Evolutionary conservation across 257 asterid species (phyloP).

Genomic region (Cinchona pubescens): DNA sequence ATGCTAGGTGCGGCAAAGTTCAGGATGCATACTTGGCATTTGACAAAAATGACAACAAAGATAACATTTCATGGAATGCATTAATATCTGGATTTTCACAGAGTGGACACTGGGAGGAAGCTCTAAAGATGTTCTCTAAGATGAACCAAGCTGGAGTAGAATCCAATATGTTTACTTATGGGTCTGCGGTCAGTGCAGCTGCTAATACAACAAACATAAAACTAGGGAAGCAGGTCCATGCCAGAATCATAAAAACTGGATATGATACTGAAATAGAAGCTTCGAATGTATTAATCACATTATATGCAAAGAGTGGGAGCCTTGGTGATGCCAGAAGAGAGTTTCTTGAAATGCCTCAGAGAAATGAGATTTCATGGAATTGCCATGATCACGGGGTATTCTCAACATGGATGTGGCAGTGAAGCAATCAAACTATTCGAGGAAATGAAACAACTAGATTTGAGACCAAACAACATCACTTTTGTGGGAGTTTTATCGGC

Average conservation of each 20-base stretch:
- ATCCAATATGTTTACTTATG: conserved; percentile 73
- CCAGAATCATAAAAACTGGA: conserved; percentile 57
- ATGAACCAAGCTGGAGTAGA: conserved; percentile 66
- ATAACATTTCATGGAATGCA: conserved; percentile 71
- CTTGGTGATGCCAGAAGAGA: conserved; percentile 57
- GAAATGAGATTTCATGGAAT: conserved; percentile 80
- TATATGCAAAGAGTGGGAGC: conserved; percentile 81
- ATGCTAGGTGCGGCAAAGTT: conserved; percentile 75
- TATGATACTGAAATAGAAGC: conserved; percentile 58
- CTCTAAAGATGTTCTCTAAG: conserved; percentile 55
- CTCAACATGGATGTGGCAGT: conserved; percentile 79
- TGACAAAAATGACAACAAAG: conserved; percentile 50
- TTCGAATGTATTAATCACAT: conserved; percentile 67
- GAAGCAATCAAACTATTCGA: conserved; percentile 71
- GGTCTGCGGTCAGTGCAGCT: conserved; percentile 78
- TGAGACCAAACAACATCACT: conserved; percentile 67
- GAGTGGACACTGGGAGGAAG: conserved; percentile 70
- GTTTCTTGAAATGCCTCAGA: conserved; percentile 57
- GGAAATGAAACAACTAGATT: conserved; percentile 49
- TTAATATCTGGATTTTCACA: conserved; percentile 88
- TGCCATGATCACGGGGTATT: conserved; percentile 84
- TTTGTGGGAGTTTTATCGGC: conserved; percentile 81
- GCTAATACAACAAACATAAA: conserved; percentile 65
- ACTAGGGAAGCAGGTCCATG: conserved; percentile 71
- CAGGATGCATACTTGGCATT: conserved; percentile 55